Base-by-base conservation (phyloP, 1,139 yeast genomes). In the Candida labiduridarum region DNA sequence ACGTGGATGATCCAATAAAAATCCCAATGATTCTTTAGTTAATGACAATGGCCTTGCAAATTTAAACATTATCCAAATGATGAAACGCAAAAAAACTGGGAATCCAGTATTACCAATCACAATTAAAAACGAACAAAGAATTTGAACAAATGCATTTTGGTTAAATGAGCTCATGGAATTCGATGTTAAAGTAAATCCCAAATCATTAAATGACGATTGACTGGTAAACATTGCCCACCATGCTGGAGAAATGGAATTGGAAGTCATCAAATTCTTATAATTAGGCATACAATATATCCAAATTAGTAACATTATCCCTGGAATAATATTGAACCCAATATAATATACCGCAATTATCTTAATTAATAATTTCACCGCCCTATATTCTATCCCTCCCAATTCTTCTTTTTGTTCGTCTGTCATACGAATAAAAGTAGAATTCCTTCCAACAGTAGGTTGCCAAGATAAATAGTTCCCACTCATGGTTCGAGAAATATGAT, bases 191-290 rank as follows among this genome's bases (percentile, higher is more conserved):
- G 97, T 86, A 43, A 82, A 73, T 0, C 99, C 99, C 56, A 89
- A 74, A 70, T 94, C 96, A 62, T 87, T 87, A 64, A 92, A 92
- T 0, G 89, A 70, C 12, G 96, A 84, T 64, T 81, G 83, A 0
- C 89, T 80, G 0, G 95, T 85, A 69, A 90, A 92, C 55, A 89
- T 81, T 0, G 89, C 96, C 97, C 97, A 92, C 97, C 97, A 91
- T 0, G 87, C 78, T 0, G 95, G 88, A 0, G 83, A 69, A 3
- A 87, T 72, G 6, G 94, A 96, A 55, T 76, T 78, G 0, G 58
- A 69, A 47, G 77, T 64, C 29, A 89, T 69, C 9, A 72, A 59
- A 0, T 63, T 59, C 11, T 67, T 65, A 60, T 85, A 85, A 5
- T 70, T 52, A 1, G 71, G 64, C 51, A 71, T 74, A 11, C 67